Percentiles rank a stretch among this genome's conserved stretches.
Conservation (phyloP, 1,284 basidiomycete species). For the Ganoderma lingzhi region DNA sequence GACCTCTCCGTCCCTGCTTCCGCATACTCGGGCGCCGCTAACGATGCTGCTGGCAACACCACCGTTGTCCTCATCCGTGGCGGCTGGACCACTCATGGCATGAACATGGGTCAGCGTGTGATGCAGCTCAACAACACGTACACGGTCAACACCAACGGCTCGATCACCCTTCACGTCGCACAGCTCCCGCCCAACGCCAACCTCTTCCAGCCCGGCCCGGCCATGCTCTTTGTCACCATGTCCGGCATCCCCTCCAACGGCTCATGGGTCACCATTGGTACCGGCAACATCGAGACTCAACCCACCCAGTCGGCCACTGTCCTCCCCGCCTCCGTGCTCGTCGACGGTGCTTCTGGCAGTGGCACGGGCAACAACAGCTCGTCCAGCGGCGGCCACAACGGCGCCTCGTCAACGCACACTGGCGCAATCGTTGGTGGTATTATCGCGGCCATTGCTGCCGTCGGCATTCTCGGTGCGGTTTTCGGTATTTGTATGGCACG, state of each 20-base stretch:
- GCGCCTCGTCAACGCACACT: conserved; percentile 43
- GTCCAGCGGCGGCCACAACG: conserved; percentile 23
- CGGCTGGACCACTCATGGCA: conserved; percentile 94
- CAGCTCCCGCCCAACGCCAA: conserved; percentile 86
- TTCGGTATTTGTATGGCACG: conserved; percentile 56
- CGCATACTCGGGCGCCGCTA: conserved; percentile 72
- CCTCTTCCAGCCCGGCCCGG: conserved; percentile 88
- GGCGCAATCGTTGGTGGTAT: conserved; percentile 59
- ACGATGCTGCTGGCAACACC: conserved; percentile 78
- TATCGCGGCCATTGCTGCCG: conserved; percentile 55
- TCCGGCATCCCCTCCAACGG: conserved; percentile 88
- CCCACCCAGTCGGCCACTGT: conserved; percentile 51
- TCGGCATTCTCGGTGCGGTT: conserved; percentile 57
- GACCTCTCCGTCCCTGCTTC: conserved; percentile 67
- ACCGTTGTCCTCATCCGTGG: conserved; percentile 85
- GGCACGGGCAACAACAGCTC: conserved; percentile 25
- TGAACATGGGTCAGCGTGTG: conserved; percentile 93
- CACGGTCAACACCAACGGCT: conserved; percentile 80
- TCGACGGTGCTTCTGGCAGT: conserved; percentile 46
- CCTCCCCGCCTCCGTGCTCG: conserved; percentile 61
- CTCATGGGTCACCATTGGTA: conserved; percentile 80
- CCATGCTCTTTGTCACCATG: conserved; percentile 82
- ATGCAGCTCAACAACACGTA: conserved; percentile 84
- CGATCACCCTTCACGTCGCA: conserved; percentile 77
- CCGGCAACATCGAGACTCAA: conserved; percentile 78